phyloP scores from a whole-genome alignment of 139 green algal species.

The Axilococcus clingmanii region DNA sequence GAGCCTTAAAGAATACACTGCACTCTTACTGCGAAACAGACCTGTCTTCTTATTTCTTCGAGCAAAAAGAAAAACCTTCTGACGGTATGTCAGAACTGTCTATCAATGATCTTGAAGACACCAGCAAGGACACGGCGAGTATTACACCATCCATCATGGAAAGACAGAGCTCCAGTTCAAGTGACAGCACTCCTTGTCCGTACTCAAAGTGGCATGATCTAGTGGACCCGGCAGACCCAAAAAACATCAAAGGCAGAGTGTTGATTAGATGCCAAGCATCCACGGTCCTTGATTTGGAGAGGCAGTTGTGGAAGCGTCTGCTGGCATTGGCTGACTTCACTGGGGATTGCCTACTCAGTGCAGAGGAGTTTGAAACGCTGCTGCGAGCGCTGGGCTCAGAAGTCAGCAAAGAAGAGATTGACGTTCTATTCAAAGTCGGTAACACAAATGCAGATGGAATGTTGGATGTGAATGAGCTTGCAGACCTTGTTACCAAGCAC shows the following conservation, averaged over 20 bases:
- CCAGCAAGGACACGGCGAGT: neutral
- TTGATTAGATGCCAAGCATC: constrained; percentile 11
- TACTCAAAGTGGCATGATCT: constrained; percentile 13
- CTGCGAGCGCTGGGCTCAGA: constrained; percentile 26
- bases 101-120: neutral
- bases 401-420: constrained; percentile 11
- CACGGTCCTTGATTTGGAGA: constrained; percentile 14
- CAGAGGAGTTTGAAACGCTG: constrained; percentile 21
- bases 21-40: constrained; percentile 5
- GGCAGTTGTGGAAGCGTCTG: constrained; percentile 33
- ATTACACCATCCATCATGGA: too few species aligned
- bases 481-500: constrained; percentile 6
- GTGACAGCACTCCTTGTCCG: constrained; percentile 1
- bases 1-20: constrained; percentile 16
- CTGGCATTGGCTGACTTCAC: constrained; percentile 28
- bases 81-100: neutral
- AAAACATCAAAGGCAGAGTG: constrained; percentile 5
- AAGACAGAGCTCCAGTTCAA: neutral
- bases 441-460: constrained; percentile 6
- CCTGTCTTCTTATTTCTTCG: constrained; percentile 20
- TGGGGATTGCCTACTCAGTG: constrained; percentile 14
- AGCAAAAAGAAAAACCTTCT: too few species aligned
- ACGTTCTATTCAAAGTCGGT: constrained; percentile 16
- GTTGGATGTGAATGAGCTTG: constrained; percentile 16
- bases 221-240: constrained; percentile 10